These are phyloP conservation scores for Salix koriyanagi DNA, from an alignment of 345 rosid genomes.

Conservation along the genomic window DNA sequence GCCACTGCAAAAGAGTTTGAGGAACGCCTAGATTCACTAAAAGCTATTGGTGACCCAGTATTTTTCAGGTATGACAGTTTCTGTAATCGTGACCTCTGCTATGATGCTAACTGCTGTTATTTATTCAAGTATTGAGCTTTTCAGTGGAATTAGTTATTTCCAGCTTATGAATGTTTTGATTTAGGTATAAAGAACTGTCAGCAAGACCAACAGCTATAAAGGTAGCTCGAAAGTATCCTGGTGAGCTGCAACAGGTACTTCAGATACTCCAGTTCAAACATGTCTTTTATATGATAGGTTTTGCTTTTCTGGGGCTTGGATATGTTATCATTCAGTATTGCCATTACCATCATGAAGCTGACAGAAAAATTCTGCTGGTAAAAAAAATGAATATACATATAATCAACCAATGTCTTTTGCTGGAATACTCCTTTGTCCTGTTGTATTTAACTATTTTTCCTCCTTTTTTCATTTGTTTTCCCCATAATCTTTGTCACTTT, in stretches of 20 bases:
- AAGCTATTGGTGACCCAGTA: constrained; percentile 71
- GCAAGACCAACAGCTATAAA: constrained; percentile 73
- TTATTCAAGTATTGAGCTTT: not conserved
- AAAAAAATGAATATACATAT: not conserved
- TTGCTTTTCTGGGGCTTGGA: not conserved
- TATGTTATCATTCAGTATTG: not conserved
- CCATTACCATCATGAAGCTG: not conserved
- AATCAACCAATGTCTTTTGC: not conserved
- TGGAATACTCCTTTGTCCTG: not conserved
- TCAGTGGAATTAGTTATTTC: not conserved
- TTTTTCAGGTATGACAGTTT: constrained; percentile 57
- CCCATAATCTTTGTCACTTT: not conserved
- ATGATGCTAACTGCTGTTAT: not conserved
- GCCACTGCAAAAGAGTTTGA: constrained; percentile 72
- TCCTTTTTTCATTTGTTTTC: not conserved
- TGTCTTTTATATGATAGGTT: not conserved
- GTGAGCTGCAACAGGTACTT: constrained; percentile 69
- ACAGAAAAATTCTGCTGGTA: not conserved
- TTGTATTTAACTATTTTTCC: not conserved
- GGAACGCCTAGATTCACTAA: constrained; percentile 60
- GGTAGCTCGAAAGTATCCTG: constrained; percentile 53
- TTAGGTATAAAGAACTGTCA: constrained; percentile 70
- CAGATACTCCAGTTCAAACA: constrained; percentile 7
- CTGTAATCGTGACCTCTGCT: not conserved
- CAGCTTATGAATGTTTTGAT: constrained; percentile 5